Conservation (phyloP, 2,329 filamentous ascomycete genomes). For the Cercospora janseana region DNA sequence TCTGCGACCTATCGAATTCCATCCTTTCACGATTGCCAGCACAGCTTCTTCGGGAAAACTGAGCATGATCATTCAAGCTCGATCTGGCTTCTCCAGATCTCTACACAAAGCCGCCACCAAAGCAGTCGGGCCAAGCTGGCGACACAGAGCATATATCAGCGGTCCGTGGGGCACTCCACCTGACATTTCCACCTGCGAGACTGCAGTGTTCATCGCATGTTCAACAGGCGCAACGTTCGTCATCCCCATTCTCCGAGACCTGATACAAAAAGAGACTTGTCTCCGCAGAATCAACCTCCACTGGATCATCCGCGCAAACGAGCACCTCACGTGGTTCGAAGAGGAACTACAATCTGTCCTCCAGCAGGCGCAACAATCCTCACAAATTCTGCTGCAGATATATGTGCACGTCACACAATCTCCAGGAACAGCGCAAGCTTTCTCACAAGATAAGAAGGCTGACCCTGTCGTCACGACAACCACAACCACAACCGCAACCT, state of each 20-base stretch:
- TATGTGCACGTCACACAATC: constrained; percentile 53
- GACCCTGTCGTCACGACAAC: too few species aligned
- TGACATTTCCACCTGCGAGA: constrained; percentile 58
- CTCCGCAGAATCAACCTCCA: constrained; percentile 31
- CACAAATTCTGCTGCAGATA: constrained; percentile 49
- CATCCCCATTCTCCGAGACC: constrained; percentile 55
- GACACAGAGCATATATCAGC: constrained; percentile 30
- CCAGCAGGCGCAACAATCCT: constrained; percentile 23
- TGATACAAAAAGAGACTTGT: constrained; percentile 45
- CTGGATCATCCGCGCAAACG: constrained; percentile 32
- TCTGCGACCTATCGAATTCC: constrained; percentile 56
- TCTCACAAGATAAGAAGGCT: too few species aligned
- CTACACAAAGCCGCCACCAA: constrained; percentile 29
- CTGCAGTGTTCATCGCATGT: constrained; percentile 58
- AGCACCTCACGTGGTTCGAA: constrained; percentile 29
- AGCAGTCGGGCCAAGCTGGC: not conserved
- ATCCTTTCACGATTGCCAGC: constrained; percentile 60
- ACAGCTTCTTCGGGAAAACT: constrained; percentile 42
- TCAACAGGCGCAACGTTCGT: constrained; percentile 61
- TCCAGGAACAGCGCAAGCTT: not conserved
- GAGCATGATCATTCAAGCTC: constrained; percentile 34
- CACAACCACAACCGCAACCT: not conserved
- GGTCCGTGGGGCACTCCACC: constrained; percentile 36
- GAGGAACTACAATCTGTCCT: constrained; percentile 19
- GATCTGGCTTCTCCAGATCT: constrained; percentile 32